These are phyloP conservation scores for Ceratocystis variospora DNA, from an alignment of 2,329 filamentous ascomycete species.

Conservation along the genomic window DNA sequence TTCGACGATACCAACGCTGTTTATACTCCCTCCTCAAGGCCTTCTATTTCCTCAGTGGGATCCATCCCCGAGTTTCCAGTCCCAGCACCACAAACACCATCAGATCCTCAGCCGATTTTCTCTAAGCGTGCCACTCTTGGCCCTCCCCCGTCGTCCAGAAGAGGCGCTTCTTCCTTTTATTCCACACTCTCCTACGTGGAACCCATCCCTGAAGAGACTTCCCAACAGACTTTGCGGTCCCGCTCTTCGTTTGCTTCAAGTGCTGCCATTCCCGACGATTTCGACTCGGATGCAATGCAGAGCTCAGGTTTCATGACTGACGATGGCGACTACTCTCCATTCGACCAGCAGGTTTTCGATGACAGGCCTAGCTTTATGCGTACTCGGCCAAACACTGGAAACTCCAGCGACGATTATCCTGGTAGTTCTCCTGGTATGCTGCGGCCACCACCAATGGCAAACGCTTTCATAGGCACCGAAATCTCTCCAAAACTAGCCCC, in stretches of 20 bases:
- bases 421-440: slow-evolving; percentile 1
- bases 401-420: slow-evolving; percentile 23
- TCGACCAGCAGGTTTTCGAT: slow-evolving; percentile 3
- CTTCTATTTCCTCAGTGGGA: slow-evolving; percentile 40
- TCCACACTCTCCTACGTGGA: slow-evolving; percentile 55
- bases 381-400: slow-evolving; percentile 8
- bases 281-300: slow-evolving; percentile 30
- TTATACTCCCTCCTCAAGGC: slow-evolving; percentile 36
- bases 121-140: slow-evolving; percentile 42
- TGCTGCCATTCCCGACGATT: slow-evolving; percentile 55
- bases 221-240: slow-evolving; percentile 36
- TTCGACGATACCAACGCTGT: slow-evolving; percentile 32
- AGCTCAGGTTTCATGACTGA: slow-evolving; percentile 14
- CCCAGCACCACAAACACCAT: slow-evolving; percentile 21
- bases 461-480: slow-evolving; percentile 13
- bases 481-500: neutral
- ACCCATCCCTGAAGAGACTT: slow-evolving; percentile 59
- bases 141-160: slow-evolving; percentile 45
- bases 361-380: slow-evolving; percentile 14
- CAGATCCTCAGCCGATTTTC: slow-evolving; percentile 22
- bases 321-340: slow-evolving; percentile 11
- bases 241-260: slow-evolving; percentile 58
- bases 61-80: slow-evolving; percentile 46
- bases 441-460: neutral
- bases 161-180: slow-evolving; percentile 51